Conservation (phyloP, 768 basidiomycete species). For the Gyrodon lividus region DNA sequence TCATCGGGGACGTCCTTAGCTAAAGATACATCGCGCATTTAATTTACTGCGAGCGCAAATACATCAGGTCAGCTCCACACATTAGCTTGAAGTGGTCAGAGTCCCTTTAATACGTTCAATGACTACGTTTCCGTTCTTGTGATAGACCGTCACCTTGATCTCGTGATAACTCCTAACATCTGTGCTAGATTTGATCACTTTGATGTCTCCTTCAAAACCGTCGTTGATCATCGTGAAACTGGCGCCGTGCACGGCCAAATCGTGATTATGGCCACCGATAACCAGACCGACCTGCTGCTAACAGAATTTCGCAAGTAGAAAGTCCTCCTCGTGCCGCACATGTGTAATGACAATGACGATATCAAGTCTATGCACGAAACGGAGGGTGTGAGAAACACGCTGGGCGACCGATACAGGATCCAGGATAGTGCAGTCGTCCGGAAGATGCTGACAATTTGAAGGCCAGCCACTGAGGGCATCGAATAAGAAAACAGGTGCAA, state of each 20-base stretch:
- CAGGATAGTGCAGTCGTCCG: slow-evolving; percentile 3
- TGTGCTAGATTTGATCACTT: slow-evolving; percentile 6
- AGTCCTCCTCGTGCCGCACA: slow-evolving; percentile 12
- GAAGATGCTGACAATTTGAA: slow-evolving; percentile 10
- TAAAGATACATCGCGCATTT: slow-evolving; percentile 8
- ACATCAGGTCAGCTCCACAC: background rate
- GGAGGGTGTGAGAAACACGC: slow-evolving; percentile 1
- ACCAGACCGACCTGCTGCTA: slow-evolving; percentile 6
- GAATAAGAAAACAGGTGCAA: background rate
- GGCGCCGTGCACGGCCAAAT: slow-evolving; percentile 8
- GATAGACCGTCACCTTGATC: slow-evolving; percentile 5
- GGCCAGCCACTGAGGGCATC: background rate
- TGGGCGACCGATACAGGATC: slow-evolving; percentile 12
- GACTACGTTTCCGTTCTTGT: background rate
- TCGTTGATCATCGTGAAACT: background rate
- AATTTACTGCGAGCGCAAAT: background rate
- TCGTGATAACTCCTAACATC: slow-evolving; percentile 4
- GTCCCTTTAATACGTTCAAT: background rate
- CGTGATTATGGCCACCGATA: slow-evolving; percentile 11
- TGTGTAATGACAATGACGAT: slow-evolving; percentile 11
- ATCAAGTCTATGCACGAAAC: slow-evolving; percentile 1
- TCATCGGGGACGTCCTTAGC: slow-evolving; percentile 5
- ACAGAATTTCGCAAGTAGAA: slow-evolving; percentile 1
- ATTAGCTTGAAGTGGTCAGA: background rate
- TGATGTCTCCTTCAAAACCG: slow-evolving; percentile 6